Conservation (phyloP, 2,329 filamentous ascomycete genomes). For the Calonectria multiphialidica region DNA sequence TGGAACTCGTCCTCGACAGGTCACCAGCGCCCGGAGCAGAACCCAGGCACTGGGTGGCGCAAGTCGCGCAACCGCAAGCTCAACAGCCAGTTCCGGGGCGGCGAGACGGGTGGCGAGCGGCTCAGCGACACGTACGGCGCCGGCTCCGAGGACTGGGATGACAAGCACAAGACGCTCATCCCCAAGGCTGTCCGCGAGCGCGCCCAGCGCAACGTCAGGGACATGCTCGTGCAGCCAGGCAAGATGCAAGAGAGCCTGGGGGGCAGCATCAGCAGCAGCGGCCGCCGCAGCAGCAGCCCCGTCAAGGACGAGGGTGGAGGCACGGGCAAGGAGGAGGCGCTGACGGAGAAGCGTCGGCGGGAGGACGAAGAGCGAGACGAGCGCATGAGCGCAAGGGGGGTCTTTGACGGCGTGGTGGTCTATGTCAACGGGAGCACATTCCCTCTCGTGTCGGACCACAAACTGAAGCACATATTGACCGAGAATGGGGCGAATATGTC, state of each 20-base stretch:
- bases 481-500: conserved; percentile 80
- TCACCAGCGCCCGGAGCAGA: conserved; percentile 81
- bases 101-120: conserved; percentile 68
- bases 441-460: conserved; percentile 86
- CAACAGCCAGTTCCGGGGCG: conserved; percentile 73
- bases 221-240: conserved; percentile 65
- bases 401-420: conserved; percentile 80
- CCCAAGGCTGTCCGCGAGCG: conserved; percentile 56
- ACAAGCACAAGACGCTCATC: conserved; percentile 56
- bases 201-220: conserved; percentile 59
- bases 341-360: conserved; percentile 50
- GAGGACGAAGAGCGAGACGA: conserved; percentile 64
- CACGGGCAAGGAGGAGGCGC: conserved; percentile 40
- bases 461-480: conserved; percentile 81
- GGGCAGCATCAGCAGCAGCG: background rate
- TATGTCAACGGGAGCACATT: conserved; percentile 91
- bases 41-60: conserved; percentile 76
- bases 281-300: background rate
- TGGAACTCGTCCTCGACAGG: conserved; percentile 83
- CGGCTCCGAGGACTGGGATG: conserved; percentile 69
- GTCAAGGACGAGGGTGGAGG: background rate
- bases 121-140: conserved; percentile 75
- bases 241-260: conserved; percentile 51
- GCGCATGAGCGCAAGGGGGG: conserved; percentile 48
- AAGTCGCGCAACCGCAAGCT: conserved; percentile 78